Evolutionary conservation across 768 basidiomycete species (phyloP).

Genomic region (Russula brevipes): DNA sequence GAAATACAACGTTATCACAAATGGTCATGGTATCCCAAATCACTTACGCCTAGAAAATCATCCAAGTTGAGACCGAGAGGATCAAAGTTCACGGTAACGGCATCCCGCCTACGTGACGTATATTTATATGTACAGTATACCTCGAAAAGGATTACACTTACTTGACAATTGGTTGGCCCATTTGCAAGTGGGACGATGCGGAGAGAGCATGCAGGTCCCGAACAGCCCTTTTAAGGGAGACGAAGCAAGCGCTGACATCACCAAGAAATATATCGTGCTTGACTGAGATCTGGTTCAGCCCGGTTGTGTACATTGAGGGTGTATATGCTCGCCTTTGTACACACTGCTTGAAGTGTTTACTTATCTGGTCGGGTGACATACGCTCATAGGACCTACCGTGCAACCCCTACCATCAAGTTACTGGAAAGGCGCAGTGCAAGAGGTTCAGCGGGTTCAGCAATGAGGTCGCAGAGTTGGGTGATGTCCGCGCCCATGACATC

Average conservation of each 20-base stretch:
- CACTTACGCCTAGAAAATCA: conserved; percentile 21
- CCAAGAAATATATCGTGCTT: conserved; percentile 80
- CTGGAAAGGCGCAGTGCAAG: conserved; percentile 83
- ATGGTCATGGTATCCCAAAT: neutral
- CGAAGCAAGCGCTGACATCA: conserved; percentile 75
- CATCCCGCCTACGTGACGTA: conserved; percentile 30
- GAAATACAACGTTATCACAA: neutral
- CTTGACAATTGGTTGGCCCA: conserved; percentile 64
- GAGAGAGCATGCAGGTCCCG: conserved; percentile 52
- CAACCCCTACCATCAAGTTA: conserved; percentile 85
- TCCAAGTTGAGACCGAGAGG: conserved; percentile 30
- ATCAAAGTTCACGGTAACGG: conserved; percentile 31
- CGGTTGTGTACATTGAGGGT: neutral
- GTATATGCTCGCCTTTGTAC: conserved; percentile 40
- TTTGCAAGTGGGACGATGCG: conserved; percentile 55
- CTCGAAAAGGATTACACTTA: conserved; percentile 31
- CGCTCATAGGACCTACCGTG: conserved; percentile 50
- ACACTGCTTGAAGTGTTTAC: conserved; percentile 32
- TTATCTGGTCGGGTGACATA: neutral
- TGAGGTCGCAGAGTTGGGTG: conserved; percentile 69
- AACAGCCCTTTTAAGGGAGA: conserved; percentile 72
- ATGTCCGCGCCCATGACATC: conserved; percentile 86
- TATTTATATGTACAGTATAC: conserved; percentile 3
- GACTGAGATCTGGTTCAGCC: conserved; percentile 40
- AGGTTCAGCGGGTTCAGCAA: conserved; percentile 79